Evolutionary conservation across 306 rosid species (phyloP), one percentile per base, ranked within the genome.

Genomic region (Vigna unguiculata): DNA sequence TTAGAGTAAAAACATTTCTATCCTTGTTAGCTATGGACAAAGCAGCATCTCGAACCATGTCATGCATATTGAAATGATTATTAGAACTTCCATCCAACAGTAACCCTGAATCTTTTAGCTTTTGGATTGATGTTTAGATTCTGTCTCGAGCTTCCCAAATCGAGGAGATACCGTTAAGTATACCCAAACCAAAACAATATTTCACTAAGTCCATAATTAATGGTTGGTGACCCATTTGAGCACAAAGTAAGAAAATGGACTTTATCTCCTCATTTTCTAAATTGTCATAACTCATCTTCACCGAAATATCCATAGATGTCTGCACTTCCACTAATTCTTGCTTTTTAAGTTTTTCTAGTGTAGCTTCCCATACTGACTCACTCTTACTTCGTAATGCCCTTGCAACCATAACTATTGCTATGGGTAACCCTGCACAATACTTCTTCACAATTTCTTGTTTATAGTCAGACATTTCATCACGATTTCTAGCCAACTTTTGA

Each of bases 271-370:
- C 74, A 47, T 13, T 69, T 8, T 69, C 58, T 2, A 68, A 43
- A 68, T 46, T 30, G n/a, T 69, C 60, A 24, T 69, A 74, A 30
- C 60, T 74, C 69, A 59, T 25, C 59, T 46, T 74, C 13, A 43
- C 40, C 0, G 57, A 24, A 22, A 58, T 4, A 17, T 57, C 68
- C 69, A 58, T 22, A 41, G 25, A 21, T 7, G 36, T 32, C 1
- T 51, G 63, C 63, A 52, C 49, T 20, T 14, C 63, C 32, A 19
- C 49, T 17, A 72, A 6, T 16, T 16, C 54, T 41, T 72, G n/a
- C 12, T n/a, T 72, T 22, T 57, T 46, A 0, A 74, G 36, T 19
- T 45, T 49, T 3, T 60, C 25, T 24, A 74, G 69, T 10, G 11
- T 22, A 1, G 4, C 36, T 5, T 28, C 30, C 62, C 40, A 13